Evolutionary conservation across 2,329 filamentous ascomycete genomes (phyloP), one percentile per base, ranked within the genome.

Genomic region (Calycina herbarum): DNA sequence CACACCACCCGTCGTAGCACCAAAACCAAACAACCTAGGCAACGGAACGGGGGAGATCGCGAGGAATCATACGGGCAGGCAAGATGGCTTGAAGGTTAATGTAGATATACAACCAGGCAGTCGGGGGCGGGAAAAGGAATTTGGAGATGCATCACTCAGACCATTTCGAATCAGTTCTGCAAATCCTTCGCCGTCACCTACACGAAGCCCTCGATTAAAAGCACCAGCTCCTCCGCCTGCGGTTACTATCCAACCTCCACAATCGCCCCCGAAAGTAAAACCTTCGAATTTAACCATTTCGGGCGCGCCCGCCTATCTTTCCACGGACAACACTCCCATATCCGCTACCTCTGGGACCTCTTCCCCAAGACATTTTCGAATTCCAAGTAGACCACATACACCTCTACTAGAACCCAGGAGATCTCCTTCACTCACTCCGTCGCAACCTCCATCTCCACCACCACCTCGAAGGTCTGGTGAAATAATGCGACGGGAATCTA

Each of bases 171-270:
- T 63, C 58, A 63, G 63, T 31, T 67, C 68, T 63, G 67, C 65
- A 33, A 69, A 69, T 59, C 29, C 68, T n/a, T 76, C 74, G 2
- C 73, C 71, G 17, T 75, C 73, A 27, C 73, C 72, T 29, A 72
- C 72, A 24, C 67, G 70, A 35, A 66, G 27, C 45, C 5, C 64
- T 61, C 69, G 65, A 35, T 24, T 51, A 51, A 61, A 67, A 56
- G 29, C 67, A 13, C 70, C 69, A 48, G 65, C 67, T 20, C 59
- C 67, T 11, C 66, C 71, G 57, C 90, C 91, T 20, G 83, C 88
- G 38, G 86, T 94, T 65, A 86, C 83, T 5, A 80, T 93, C 58
- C 84, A 92, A 63, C 89, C 90, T 56, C 91, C 91, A 5, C 84
- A 84, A 61, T 92, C 90, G 11, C 89, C 90, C 0, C 85, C 87